phyloP scores from a whole-genome alignment of 257 asterid genomes.

The Nicotiana paniculata region DNA sequence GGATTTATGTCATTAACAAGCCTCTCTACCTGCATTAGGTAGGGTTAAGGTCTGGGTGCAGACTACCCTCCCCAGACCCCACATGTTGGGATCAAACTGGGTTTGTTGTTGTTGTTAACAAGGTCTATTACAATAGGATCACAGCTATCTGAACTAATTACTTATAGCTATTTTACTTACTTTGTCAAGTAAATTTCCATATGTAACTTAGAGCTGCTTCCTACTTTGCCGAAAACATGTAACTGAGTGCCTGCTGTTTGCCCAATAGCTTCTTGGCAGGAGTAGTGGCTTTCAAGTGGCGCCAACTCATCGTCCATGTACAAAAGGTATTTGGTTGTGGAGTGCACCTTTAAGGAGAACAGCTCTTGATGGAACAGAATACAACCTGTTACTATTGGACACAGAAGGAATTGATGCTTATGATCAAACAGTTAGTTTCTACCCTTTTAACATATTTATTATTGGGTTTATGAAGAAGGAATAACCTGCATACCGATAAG shows the following conservation, averaged over 20 bases:
- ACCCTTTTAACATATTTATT: not conserved
- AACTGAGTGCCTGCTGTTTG: conserved; percentile 6
- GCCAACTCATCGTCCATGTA: conserved; percentile 93
- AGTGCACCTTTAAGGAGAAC: conserved; percentile 84
- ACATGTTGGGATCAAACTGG: too few species aligned
- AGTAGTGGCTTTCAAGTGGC: conserved; percentile 99
- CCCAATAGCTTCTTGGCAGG: conserved; percentile 90
- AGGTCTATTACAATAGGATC: not conserved
- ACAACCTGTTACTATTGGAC: conserved; percentile 84
- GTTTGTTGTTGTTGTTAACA: not conserved
- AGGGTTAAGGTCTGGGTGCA: too few species aligned
- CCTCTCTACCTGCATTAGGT: too few species aligned
- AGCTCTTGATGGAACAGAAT: conserved; percentile 95
- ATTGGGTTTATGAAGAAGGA: not conserved
- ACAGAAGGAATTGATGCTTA: conserved; percentile 98
- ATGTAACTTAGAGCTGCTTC: not conserved
- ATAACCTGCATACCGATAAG: not conserved
- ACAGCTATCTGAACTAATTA: not conserved
- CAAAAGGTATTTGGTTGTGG: conserved; percentile 99
- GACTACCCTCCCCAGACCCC: too few species aligned
- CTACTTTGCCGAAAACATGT: not conserved
- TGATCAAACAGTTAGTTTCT: conserved; percentile 86
- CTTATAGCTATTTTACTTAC: not conserved
- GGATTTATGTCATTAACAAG: not conserved
- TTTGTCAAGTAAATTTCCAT: not conserved